Percentiles rank a stretch among this genome's conserved stretches.
Conservation (phyloP, 139 green algal species). For the Eudorina sp. region DNA sequence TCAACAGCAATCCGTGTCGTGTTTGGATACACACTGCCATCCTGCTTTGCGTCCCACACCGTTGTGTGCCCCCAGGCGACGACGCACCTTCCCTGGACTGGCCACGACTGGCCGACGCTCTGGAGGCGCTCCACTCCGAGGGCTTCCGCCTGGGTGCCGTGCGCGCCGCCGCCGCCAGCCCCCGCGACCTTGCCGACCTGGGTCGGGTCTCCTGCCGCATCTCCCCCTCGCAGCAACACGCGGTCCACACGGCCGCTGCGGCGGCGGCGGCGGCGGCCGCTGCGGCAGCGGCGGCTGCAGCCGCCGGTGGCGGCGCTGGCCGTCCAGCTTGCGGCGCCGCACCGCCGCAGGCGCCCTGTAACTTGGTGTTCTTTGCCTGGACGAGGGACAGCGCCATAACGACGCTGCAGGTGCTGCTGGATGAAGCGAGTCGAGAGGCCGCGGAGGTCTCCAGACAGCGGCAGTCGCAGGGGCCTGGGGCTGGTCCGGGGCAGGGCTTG, state of each 20-base stretch:
- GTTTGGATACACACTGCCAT: too few species aligned
- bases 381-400: slow-evolving; percentile 43
- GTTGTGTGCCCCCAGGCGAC: slow-evolving; percentile 6
- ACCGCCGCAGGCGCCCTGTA: neutral
- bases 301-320: neutral
- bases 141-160: slow-evolving; percentile 36
- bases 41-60: too few species aligned
- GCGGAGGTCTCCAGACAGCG: neutral
- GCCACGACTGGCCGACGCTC: slow-evolving; percentile 12
- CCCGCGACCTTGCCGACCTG: slow-evolving; percentile 18
- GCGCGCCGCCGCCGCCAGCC: neutral
- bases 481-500: neutral
- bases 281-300: neutral
- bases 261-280: neutral
- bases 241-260: neutral
- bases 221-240: slow-evolving; percentile 5
- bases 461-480: neutral
- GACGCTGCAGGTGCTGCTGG: slow-evolving; percentile 31
- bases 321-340: neutral
- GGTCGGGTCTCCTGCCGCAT: slow-evolving; percentile 7
- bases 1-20: too few species aligned
- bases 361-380: slow-evolving; percentile 20
- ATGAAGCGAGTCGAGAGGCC: neutral
- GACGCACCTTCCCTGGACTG: slow-evolving; percentile 27
- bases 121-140: slow-evolving; percentile 40